Evolutionary conservation across 768 basidiomycete genomes (phyloP).

Genomic region (Leccinum subgranulosum): DNA sequence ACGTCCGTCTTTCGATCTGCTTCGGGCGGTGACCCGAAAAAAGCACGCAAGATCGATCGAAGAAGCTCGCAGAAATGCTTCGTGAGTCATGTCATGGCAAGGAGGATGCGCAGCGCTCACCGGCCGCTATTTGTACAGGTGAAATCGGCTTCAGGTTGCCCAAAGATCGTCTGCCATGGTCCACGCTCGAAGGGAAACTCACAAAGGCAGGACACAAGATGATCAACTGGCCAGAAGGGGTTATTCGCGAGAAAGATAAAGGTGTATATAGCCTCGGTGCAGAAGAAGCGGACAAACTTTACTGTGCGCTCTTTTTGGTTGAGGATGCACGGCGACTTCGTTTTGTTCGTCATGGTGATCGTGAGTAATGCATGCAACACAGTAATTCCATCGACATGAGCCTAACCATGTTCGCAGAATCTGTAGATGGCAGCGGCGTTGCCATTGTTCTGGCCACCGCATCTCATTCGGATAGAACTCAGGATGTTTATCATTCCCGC

Average conservation of each 20-base stretch:
- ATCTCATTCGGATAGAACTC: too few relatives aligned
- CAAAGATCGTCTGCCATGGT: not conserved
- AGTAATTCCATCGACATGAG: too few relatives aligned
- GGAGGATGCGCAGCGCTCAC: not conserved
- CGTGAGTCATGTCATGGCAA: not conserved
- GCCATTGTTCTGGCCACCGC: too few relatives aligned
- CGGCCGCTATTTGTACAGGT: not conserved
- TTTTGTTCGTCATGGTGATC: not conserved
- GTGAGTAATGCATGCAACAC: not conserved
- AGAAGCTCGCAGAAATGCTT: constrained; percentile 5
- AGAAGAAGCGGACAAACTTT: not conserved
- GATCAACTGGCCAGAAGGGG: not conserved
- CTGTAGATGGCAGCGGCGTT: too few relatives aligned
- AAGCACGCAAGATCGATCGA: not conserved
- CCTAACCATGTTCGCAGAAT: too few relatives aligned
- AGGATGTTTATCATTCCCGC: too few relatives aligned
- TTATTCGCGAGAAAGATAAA: not conserved
- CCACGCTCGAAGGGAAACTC: not conserved
- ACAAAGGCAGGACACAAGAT: not conserved
- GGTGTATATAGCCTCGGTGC: not conserved
- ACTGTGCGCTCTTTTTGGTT: not conserved
- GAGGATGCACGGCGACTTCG: not conserved
- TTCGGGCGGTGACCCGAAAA: not conserved
- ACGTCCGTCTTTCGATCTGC: not conserved
- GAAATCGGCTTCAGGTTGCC: not conserved